Evolutionary conservation across 495 filamentous ascomycete genomes (phyloP), one percentile per base, ranked within the genome.

Genomic region (Penicillium flavigenum): DNA sequence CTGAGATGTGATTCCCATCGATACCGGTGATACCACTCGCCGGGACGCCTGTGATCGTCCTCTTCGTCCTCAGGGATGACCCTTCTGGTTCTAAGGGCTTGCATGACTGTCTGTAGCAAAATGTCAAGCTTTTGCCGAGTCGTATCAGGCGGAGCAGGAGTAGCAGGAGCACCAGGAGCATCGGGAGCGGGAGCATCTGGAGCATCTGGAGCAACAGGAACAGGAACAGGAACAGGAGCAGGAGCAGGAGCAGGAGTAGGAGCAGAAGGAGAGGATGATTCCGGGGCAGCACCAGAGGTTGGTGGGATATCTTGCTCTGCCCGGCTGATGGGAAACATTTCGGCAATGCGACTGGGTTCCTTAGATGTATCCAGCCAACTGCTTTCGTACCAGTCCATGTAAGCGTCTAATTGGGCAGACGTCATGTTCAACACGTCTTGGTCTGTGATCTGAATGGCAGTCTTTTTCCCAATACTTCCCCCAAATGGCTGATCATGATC

Each of bases 371-470:
- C 79, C 46, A 88, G 65, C 82, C 86, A 95, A 29, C 77, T 90
- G 61, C 82, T 80, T 66, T 93, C 87, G 64, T 90, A 96, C 89
- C 90, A 97, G 68, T 92, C 85, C 78, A 98, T 77, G 57, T 96
- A 96, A 48, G 88, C 81, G 59, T 94, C 87, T 51, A 97, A 67
- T 57, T 95, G 83, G 10, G 76, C 66, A 17, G 79, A 77, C 1
- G 73, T 79, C 87, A 97, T 87, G 3, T 69, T 65, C 57, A 92
- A 82, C 2, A 90, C 78, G 49, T 95, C 88, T 1, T 76, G 71
- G 20, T 93, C 86, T 5, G 78, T 83, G 50, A 90, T 70, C 9
- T 81, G 67, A 41, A 81, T 74, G 47, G 76, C 75, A 22, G 74
- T 63, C 22, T 74, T 74, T 48, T 71, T 73, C 26, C 68, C 63